Evolutionary conservation across 106 monocot genomes (phyloP), one percentile per base, ranked within the genome.

Genomic region (Dendrobium huoshanense): DNA sequence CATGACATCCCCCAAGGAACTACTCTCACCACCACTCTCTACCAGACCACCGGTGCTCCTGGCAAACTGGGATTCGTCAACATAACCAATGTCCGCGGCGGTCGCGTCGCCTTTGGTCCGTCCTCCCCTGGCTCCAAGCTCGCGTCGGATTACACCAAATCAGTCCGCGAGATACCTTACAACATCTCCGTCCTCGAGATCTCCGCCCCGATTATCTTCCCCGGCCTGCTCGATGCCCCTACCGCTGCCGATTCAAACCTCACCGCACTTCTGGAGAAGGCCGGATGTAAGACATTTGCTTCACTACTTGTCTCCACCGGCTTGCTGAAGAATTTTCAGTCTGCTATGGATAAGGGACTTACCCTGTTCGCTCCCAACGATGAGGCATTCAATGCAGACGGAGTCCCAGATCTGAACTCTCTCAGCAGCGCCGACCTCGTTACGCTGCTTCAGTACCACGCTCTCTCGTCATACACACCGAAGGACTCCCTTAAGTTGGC

Each of bases 361-460:
- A 96, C 96, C 10, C 82, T 96, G 11, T 88, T 96, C 77, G 96
- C 96, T 2, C 96, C 96, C 41, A 90, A 88, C 82, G 96, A 96
- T 80, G 92, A 90, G 72, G 96, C 96, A 13, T 96, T 96, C 80
- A 90, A 90, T 78, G 91, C 90, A 9, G 64, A 77, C 17, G 94
- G 81, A 18, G 89, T 84, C 15, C 95, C 95, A 9, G 85, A 91
- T 73, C 80, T 93, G 41, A 43, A 16, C 41, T 77, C 85, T 27
- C 87, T 96, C 72, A 81, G 82, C 81, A 90, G 91, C 67, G 96
- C 93, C 77, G 96, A 94, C 67, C 82, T 90, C 15, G 94, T 96
- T 24, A 90, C 91, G 0, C 84, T 96, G 41, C 91, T 96, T 44
- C 92, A 92, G 85, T 96, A 88, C 92, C 96, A 96, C 80, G 96